Evolutionary conservation across 2,329 filamentous ascomycete genomes (phyloP).

Genomic region (Neurospora sp.): DNA sequence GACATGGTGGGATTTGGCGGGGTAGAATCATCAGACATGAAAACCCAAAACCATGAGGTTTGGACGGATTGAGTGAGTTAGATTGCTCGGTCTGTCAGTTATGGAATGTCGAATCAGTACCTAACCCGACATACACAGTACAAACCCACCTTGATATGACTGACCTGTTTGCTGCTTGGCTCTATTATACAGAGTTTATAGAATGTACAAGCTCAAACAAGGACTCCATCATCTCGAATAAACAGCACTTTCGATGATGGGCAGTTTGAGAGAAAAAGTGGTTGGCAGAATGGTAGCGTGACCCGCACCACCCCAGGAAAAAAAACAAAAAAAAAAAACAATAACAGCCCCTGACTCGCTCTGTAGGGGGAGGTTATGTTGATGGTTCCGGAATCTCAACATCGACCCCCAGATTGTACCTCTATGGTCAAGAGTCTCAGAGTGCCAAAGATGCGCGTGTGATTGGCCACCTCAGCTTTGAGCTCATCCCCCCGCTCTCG

Average conservation of each 20-base stretch:
- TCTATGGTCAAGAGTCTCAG: not conserved
- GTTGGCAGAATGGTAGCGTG: not conserved
- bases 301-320: not conserved
- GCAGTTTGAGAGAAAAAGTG: not conserved
- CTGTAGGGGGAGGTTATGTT: not conserved
- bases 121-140: not conserved
- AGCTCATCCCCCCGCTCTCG: constrained; percentile 10
- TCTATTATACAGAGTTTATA: not conserved
- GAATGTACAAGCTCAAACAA: not conserved
- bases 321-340: not conserved
- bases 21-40: not conserved
- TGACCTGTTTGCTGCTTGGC: not conserved
- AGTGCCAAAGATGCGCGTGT: not conserved
- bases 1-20: not conserved
- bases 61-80: not conserved
- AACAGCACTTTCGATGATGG: not conserved
- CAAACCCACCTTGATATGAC: not conserved
- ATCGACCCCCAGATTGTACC: not conserved
- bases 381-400: not conserved
- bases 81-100: no score
- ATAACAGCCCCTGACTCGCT: not conserved
- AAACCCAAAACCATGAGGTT: not conserved
- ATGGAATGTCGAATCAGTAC: no score
- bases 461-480: constrained; percentile 9
- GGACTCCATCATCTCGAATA: not conserved